Conservation (phyloP, 257 asterid species). For the Striga asiatica region DNA sequence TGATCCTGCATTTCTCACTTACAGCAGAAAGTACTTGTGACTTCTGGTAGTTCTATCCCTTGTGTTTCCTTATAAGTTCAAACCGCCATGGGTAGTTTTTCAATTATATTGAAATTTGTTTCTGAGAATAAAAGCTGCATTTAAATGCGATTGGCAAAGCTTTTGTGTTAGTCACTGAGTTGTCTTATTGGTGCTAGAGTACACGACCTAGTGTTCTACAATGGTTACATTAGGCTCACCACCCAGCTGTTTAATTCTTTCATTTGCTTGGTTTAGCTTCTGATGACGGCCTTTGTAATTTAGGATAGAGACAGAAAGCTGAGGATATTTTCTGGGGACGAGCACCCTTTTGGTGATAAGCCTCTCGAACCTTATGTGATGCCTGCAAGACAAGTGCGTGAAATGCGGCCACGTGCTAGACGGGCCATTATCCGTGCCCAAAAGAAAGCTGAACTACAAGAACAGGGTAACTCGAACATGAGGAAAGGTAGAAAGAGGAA, state of each 20-base stretch:
- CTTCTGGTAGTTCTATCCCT: too few species aligned
- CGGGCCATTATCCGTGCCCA: conserved; percentile 91
- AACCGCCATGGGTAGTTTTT: background rate
- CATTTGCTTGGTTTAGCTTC: background rate
- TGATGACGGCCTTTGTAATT: background rate
- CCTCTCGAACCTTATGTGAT: conserved; percentile 55
- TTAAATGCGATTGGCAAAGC: too few species aligned
- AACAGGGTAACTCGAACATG: conserved; percentile 27
- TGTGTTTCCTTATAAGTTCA: too few species aligned
- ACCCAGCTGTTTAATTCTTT: background rate
- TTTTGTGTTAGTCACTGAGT: too few species aligned
- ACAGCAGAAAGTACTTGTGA: too few species aligned
- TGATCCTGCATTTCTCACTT: too few species aligned
- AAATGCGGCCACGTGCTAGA: conserved; percentile 80
- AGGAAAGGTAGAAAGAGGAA: conserved; percentile 62
- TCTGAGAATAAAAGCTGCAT: too few species aligned
- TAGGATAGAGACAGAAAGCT: conserved; percentile 86
- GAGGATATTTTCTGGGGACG: conserved; percentile 74
- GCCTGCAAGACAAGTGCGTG: conserved; percentile 89
- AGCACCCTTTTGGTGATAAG: conserved; percentile 85
- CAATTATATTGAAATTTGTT: background rate
- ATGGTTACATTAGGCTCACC: background rate
- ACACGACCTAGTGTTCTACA: background rate
- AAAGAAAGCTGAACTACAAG: conserved; percentile 77
- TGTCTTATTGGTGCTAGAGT: too few species aligned